Percentiles rank a stretch among this genome's conserved stretches.
These are phyloP conservation scores for Carex scoparia DNA, from an alignment of 176 grass and related monocot species.

Conservation along the genomic window DNA sequence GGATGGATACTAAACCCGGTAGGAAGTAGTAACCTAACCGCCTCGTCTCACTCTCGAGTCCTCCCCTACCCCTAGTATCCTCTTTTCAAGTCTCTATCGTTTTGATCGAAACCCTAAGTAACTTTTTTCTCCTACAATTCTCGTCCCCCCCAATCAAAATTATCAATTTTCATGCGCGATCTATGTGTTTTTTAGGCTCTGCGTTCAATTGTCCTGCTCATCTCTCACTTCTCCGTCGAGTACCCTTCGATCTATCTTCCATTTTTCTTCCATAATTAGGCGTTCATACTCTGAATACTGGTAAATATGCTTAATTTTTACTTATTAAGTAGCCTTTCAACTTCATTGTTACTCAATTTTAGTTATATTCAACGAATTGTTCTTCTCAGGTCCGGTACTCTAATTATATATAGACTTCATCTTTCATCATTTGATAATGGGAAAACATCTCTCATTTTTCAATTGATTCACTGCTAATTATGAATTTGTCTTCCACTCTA, in stretches of 20 bases:
- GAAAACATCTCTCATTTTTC: not conserved
- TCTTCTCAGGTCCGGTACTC: not conserved
- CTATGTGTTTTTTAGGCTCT: not conserved
- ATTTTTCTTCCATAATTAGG: not conserved
- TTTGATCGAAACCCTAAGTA: conserved; percentile 22
- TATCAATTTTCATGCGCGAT: not conserved
- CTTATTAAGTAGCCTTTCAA: not conserved
- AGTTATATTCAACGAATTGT: not conserved
- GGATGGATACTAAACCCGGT: not conserved
- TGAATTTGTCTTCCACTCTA: not conserved
- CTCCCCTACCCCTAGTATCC: not conserved
- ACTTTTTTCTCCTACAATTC: not conserved
- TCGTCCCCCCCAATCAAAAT: not conserved
- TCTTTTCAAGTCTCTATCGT: not conserved
- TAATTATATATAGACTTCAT: not conserved
- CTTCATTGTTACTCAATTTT: conserved; percentile 4
- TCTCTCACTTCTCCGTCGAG: conserved; percentile 1
- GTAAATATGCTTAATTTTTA: not conserved
- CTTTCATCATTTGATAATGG: not conserved
- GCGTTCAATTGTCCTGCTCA: not conserved
- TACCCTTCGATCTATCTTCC: conserved; percentile 14
- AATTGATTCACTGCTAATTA: not conserved
- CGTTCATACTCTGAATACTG: not conserved
- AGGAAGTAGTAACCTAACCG: not conserved
- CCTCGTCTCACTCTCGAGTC: not conserved